These are phyloP conservation scores for Exophiala sideris DNA, from an alignment of 2,329 filamentous ascomycete genomes.

Conservation along the genomic window DNA sequence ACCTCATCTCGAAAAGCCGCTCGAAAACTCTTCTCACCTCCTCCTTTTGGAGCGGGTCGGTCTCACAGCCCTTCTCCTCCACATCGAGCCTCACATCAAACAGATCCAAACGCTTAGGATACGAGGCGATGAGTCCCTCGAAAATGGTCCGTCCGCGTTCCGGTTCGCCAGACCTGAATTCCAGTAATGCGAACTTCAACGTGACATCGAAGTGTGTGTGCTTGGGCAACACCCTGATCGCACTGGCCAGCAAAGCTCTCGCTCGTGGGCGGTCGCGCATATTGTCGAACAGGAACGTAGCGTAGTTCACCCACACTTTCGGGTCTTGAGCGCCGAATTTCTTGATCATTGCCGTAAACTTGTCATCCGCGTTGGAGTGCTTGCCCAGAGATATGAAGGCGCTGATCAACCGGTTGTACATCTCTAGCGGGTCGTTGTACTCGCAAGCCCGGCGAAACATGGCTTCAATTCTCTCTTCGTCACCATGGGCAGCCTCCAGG, in stretches of 20 bases:
- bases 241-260: slow-evolving; percentile 74
- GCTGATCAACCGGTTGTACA: slow-evolving; percentile 83
- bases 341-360: slow-evolving; percentile 83
- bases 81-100: slow-evolving; percentile 92
- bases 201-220: slow-evolving; percentile 71
- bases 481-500: slow-evolving; percentile 86
- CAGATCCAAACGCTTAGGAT: slow-evolving; percentile 83
- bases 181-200: slow-evolving; percentile 83
- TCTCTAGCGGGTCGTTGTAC: slow-evolving; percentile 86
- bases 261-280: slow-evolving; percentile 67
- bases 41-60: slow-evolving; percentile 38
- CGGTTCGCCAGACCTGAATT: slow-evolving; percentile 85
- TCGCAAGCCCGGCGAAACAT: slow-evolving; percentile 90
- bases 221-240: slow-evolving; percentile 74
- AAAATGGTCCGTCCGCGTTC: slow-evolving; percentile 95
- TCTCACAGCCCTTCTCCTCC: slow-evolving; percentile 62
- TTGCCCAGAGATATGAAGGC: slow-evolving; percentile 94
- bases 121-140: slow-evolving; percentile 77
- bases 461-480: slow-evolving; percentile 74
- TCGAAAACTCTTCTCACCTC: slow-evolving; percentile 77
- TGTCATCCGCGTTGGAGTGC: slow-evolving; percentile 75
- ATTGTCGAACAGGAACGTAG: slow-evolving; percentile 81
- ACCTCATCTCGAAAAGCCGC: slow-evolving; percentile 58
- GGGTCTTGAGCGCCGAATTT: slow-evolving; percentile 73
- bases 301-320: slow-evolving; percentile 90